A percentile compares a stretch with the other conserved stretches of the same genome.
These are phyloP conservation scores for Globisporangium rhizosaccharum DNA, from an alignment of 352 stramenopile species.

Conservation along the genomic window DNA sequence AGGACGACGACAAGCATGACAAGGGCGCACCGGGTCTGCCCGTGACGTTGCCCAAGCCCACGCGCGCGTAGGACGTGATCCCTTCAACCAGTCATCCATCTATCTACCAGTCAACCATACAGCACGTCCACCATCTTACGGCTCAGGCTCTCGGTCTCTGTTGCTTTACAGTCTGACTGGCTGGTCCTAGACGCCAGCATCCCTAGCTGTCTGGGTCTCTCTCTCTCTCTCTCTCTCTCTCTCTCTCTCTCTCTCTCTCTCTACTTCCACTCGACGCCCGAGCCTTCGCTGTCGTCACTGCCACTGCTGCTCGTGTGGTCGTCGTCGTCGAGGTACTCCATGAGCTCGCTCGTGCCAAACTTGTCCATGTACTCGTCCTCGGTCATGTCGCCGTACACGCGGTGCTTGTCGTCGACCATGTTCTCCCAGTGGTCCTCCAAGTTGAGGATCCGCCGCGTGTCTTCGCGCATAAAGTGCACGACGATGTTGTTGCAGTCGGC, in stretches of 20 bases:
- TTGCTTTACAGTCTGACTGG: not conserved
- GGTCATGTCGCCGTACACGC: slow-evolving; percentile 71
- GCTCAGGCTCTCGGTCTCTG: no score
- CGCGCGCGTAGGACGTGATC: not conserved
- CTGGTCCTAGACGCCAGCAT: not conserved
- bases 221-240: no score
- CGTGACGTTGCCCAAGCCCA: not conserved
- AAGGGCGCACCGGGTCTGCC: not conserved
- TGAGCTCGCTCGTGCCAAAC: slow-evolving; percentile 82
- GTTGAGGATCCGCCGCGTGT: slow-evolving; percentile 68
- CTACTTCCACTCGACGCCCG: slow-evolving; percentile 62
- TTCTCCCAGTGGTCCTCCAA: slow-evolving; percentile 82
- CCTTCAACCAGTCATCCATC: no score
- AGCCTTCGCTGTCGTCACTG: slow-evolving; percentile 23
- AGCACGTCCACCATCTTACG: no score
- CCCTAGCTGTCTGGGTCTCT: no score
- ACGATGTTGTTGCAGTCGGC: slow-evolving; percentile 89
- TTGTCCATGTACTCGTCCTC: slow-evolving; percentile 87
- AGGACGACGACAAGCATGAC: slow-evolving; percentile 5
- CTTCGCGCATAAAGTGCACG: slow-evolving; percentile 80
- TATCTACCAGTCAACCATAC: no score
- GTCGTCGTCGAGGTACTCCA: slow-evolving; percentile 74
- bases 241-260: slow-evolving; percentile 3
- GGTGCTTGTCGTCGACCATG: slow-evolving; percentile 81
- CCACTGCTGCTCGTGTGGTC: slow-evolving; percentile 27